Evolutionary conservation across 257 asterid species (phyloP).

Genomic region (Fraxinus pennsylvanica): DNA sequence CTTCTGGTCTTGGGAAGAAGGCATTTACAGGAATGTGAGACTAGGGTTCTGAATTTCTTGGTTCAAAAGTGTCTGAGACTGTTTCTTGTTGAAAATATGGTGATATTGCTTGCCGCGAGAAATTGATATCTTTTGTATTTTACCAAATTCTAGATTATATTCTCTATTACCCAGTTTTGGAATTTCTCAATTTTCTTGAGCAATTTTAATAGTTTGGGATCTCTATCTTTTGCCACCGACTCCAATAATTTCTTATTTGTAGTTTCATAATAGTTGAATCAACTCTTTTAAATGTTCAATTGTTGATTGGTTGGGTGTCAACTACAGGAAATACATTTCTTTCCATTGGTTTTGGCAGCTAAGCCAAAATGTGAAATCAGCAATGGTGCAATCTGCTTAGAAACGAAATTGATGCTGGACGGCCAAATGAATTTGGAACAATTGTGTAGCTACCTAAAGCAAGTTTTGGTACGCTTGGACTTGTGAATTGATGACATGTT

Average conservation of each 20-base stretch:
- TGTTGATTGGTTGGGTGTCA: too few species aligned
- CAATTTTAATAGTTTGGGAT: not conserved
- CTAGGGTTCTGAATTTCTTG: slow-evolving; percentile 15
- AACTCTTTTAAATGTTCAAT: too few species aligned
- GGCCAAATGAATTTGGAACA: too few species aligned
- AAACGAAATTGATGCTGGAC: too few species aligned
- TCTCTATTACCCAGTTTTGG: not conserved
- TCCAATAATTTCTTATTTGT: not conserved
- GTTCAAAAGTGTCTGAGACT: slow-evolving; percentile 10
- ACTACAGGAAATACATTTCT: not conserved
- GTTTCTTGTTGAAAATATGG: slow-evolving; percentile 26
- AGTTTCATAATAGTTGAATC: too few species aligned
- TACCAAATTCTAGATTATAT: not conserved
- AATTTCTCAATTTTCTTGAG: not conserved
- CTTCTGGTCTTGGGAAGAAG: slow-evolving; percentile 85
- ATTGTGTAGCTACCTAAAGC: too few species aligned
- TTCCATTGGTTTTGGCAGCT: not conserved
- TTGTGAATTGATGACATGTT: not conserved
- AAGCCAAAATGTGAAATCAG: too few species aligned
- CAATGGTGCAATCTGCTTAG: too few species aligned
- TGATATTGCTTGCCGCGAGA: slow-evolving; percentile 4
- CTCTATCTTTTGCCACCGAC: not conserved
- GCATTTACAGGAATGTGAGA: slow-evolving; percentile 73
- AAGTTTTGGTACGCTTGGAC: not conserved
- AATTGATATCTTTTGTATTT: slow-evolving; percentile 21